Conservation (phyloP, 306 rosid genomes). For the Parietaria judaica region DNA sequence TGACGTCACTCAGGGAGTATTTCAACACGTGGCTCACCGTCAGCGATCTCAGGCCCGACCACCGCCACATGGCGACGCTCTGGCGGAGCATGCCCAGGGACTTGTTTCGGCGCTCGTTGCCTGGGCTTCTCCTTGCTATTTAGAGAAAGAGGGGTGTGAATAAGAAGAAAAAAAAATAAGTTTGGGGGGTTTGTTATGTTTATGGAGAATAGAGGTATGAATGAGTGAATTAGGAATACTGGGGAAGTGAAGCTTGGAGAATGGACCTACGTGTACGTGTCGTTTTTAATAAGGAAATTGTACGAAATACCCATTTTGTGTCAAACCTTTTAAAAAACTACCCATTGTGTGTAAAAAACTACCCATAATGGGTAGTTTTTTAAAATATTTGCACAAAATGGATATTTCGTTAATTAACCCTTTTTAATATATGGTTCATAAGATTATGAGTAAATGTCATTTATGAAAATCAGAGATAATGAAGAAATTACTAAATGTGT, state of each 20-base stretch:
- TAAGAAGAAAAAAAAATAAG: background rate
- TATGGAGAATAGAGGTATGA: no score
- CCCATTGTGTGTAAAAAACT: no score
- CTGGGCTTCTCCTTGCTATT: conserved; percentile 67
- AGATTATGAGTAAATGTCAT: no score
- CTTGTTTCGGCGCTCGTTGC: conserved; percentile 53
- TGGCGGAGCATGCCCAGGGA: conserved; percentile 93
- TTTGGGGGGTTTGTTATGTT: background rate
- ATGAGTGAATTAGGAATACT: no score
- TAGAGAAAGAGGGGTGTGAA: conserved; percentile 19
- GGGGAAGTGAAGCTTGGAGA: background rate
- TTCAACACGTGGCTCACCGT: conserved; percentile 93
- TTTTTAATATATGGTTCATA: background rate
- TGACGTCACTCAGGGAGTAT: conserved; percentile 72
- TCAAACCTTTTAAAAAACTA: no score
- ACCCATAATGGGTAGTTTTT: background rate
- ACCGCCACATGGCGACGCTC: conserved; percentile 38
- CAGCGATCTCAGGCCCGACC: conserved; percentile 47
- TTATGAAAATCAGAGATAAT: no score
- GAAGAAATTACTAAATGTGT: no score
- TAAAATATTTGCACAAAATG: no score
- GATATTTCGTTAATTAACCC: no score
- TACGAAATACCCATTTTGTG: no score
- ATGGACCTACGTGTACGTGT: background rate
- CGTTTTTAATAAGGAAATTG: no score